Evolutionary conservation across 768 basidiomycete species (phyloP).

Genomic region (Leucocoprinus birnbaumii): DNA sequence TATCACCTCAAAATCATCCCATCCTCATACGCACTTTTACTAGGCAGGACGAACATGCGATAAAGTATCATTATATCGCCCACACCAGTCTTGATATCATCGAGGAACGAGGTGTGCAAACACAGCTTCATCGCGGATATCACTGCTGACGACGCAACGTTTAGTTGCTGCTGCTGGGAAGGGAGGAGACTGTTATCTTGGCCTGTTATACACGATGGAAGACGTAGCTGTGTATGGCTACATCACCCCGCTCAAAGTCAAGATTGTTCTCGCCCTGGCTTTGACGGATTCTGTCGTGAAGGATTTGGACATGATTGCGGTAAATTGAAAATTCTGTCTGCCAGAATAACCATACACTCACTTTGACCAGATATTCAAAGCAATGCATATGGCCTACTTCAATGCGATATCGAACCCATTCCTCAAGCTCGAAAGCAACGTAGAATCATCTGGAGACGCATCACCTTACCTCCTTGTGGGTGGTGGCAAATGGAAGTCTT

Average conservation of each 20-base stretch:
- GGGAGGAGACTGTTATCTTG: conserved; percentile 76
- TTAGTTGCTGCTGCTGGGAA: conserved; percentile 52
- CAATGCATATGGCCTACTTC: conserved; percentile 87
- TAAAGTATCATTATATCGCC: conserved; percentile 90
- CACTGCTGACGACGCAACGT: not conserved
- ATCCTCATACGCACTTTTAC: conserved; percentile 76
- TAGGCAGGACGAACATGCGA: conserved; percentile 46
- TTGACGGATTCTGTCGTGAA: conserved; percentile 79
- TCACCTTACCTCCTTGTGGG: conserved; percentile 57
- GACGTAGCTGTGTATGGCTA: conserved; percentile 93
- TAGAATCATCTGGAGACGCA: conserved; percentile 48
- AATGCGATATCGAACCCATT: conserved; percentile 85
- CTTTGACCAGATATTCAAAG: conserved; percentile 71
- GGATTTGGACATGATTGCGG: conserved; percentile 76
- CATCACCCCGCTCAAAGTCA: conserved; percentile 83
- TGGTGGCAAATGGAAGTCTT: conserved; percentile 64
- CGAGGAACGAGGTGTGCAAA: conserved; percentile 78
- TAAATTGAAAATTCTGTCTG: conserved; percentile 28
- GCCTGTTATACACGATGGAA: conserved; percentile 86
- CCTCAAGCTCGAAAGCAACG: conserved; percentile 55
- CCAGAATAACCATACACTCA: not conserved
- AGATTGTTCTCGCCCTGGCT: conserved; percentile 80
- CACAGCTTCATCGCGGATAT: not conserved
- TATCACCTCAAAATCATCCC: conserved; percentile 80
- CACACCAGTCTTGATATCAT: conserved; percentile 90